Evolutionary conservation across 2,329 filamentous ascomycete species (phyloP), one percentile per base, ranked within the genome.

Genomic region (Fusarium nanum): DNA sequence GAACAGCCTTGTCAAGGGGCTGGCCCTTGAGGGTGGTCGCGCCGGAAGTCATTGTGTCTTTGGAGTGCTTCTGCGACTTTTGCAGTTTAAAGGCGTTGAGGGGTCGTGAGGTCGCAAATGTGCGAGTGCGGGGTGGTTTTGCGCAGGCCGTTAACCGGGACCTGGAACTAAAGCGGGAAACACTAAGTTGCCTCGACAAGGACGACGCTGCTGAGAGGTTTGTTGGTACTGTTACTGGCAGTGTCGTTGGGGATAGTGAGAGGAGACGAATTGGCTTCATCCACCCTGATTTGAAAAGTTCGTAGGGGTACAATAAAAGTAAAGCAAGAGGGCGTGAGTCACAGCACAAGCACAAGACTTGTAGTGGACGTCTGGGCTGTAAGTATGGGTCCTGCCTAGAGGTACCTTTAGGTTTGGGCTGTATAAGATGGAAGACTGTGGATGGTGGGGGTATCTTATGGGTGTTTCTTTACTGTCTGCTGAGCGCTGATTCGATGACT

Each of bases 11-110:
- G 82, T 98, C 94, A 76, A 99, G 91, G 82, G 93, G 90, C 85
- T 97, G 91, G 76, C 95, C 96, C 83, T 92, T 94, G 78, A 93
- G 89, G 64, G 94, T 97, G 72, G 92, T 96, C 34, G 85, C 85
- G 60, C 83, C 80, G 61, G 84, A 80, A 52, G 83, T 80, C 86
- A 87, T 88, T 61, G 54, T 68, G 50, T 67, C 56, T 54, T 67
- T 55, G 45, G 65, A 72, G 57, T 60, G 57, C 61, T 75, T 77
- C 64, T 71, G 73, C 62, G 71, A 67, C 64, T 67, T 75, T 65
- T 71, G 68, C 22, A 70, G 65, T 59, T 78, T 76, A 60, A 73
- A 77, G 52, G 76, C 76, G 67, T 75, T 61, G 68, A 77, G 72
- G 66, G 70, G 66, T 73, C 71, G 75, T 47, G 75, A 76, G 60